phyloP scores from a whole-genome alignment of 2,329 filamentous ascomycete species.

The Fonsecaea nubica region DNA sequence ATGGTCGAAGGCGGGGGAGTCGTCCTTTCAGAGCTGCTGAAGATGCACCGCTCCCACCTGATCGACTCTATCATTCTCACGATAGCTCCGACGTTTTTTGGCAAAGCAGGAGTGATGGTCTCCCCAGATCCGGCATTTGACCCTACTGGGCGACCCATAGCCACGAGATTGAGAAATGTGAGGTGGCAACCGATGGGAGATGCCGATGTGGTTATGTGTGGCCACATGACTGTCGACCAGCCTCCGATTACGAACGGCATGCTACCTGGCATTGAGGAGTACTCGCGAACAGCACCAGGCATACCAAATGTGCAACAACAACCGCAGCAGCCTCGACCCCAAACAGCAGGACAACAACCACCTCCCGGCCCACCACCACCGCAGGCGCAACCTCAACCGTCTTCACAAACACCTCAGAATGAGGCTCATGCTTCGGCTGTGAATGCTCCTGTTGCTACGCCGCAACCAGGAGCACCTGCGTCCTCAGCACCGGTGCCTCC shows the following conservation, averaged over 20 bases:
- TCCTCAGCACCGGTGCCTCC: conserved; percentile 1
- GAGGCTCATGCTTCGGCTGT: conserved; percentile 1
- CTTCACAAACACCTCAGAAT: conserved; percentile 12
- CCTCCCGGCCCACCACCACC: neutral
- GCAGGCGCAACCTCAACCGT: neutral
- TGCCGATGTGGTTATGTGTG: conserved; percentile 83
- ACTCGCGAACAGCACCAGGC: conserved; percentile 23
- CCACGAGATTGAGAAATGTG: conserved; percentile 67
- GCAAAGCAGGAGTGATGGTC: conserved; percentile 79
- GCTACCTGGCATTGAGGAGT: conserved; percentile 32
- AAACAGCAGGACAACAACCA: conserved; percentile 1
- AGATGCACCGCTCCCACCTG: conserved; percentile 64
- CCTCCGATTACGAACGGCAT: conserved; percentile 31
- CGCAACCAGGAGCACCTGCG: neutral
- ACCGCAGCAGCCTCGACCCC: conserved; percentile 12
- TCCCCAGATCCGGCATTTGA: conserved; percentile 63
- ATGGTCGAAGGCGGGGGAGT: conserved; percentile 91
- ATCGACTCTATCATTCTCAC: conserved; percentile 84
- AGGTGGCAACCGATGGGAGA: conserved; percentile 76
- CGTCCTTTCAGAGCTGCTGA: conserved; percentile 82
- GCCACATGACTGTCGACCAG: conserved; percentile 55
- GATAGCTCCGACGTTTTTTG: conserved; percentile 89
- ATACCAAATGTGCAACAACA: conserved; percentile 5
- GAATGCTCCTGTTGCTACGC: neutral
- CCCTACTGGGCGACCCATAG: conserved; percentile 64